Evolutionary conservation across 1,284 basidiomycete species (phyloP).

Genomic region (Bothia castanella): DNA sequence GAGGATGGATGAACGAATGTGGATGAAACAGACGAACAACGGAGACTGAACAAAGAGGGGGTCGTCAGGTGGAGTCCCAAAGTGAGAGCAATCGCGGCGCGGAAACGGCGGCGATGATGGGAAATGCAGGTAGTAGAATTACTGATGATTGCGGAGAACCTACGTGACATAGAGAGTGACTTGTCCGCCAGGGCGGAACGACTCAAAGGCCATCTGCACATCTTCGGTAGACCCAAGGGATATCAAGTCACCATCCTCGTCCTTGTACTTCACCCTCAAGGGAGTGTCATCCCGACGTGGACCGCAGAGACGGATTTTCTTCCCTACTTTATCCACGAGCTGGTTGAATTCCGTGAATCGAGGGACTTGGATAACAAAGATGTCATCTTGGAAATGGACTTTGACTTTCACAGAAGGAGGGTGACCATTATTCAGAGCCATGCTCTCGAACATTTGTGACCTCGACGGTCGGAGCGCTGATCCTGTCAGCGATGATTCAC

Average conservation of each 20-base stretch:
- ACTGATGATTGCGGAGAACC: slow-evolving; percentile 13
- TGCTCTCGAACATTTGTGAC: slow-evolving; percentile 48
- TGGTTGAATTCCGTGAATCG: slow-evolving; percentile 73
- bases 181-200: slow-evolving; percentile 66
- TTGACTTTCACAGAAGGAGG: slow-evolving; percentile 71
- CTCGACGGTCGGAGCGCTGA: slow-evolving; percentile 50
- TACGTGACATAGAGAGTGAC: slow-evolving; percentile 73
- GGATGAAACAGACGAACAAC: slow-evolving; percentile 16
- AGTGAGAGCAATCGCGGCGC: slow-evolving; percentile 21
- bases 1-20: slow-evolving; percentile 23
- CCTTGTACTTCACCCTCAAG: slow-evolving; percentile 82
- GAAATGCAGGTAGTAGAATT: too few species aligned
- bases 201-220: slow-evolving; percentile 86
- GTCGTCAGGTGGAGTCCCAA: slow-evolving; percentile 11
- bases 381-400: slow-evolving; percentile 85
- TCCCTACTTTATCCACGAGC: slow-evolving; percentile 84
- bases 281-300: slow-evolving; percentile 70
- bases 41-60: slow-evolving; percentile 18
- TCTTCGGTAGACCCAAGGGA: slow-evolving; percentile 85
- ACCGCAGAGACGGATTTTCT: slow-evolving; percentile 88
- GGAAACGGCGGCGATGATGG: slow-evolving; percentile 2
- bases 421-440: slow-evolving; percentile 30
- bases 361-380: slow-evolving; percentile 89
- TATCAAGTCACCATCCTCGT: slow-evolving; percentile 89
- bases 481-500: slow-evolving; percentile 67